phyloP scores from a whole-genome alignment of 441 rosid genomes.

The Syzygium malaccense region DNA sequence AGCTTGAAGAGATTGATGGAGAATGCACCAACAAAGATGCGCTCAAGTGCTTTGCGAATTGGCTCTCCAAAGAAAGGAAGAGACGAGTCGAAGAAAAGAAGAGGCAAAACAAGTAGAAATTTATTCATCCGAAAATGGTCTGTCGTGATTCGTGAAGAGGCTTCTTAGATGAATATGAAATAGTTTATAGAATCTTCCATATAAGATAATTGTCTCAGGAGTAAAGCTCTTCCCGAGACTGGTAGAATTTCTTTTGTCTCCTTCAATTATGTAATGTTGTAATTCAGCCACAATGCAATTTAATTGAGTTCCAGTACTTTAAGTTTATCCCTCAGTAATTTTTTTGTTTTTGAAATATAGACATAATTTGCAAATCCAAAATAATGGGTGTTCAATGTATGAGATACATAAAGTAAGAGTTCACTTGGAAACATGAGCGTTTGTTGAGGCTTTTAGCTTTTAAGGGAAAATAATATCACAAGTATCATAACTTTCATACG shows the following conservation, averaged over 20 bases:
- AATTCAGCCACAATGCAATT: not conserved
- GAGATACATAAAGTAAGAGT: not conserved
- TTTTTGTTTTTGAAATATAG: not conserved
- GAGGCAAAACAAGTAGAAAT: not conserved
- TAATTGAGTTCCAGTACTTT: not conserved
- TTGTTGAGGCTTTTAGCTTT: too few relatives aligned
- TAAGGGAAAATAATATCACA: too few relatives aligned
- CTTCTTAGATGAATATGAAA: not conserved
- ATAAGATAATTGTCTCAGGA: not conserved
- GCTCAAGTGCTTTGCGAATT: constrained; percentile 10
- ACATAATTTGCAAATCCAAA: not conserved
- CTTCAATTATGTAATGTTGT: not conserved
- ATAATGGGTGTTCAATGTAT: not conserved
- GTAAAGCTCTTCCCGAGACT: not conserved
- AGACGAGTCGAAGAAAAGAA: constrained; percentile 5
- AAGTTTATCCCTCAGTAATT: not conserved
- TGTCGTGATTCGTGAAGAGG: not conserved
- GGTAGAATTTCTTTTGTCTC: not conserved
- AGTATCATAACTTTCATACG: too few relatives aligned
- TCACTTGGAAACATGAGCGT: too few relatives aligned
- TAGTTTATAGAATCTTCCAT: not conserved
- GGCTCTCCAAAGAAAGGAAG: constrained; percentile 11
- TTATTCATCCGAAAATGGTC: not conserved
- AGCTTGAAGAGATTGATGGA: constrained; percentile 1
- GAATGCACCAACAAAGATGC: constrained; percentile 21